These are phyloP conservation scores for Dryas drummondii DNA, from an alignment of 306 rosid genomes.

Conservation along the genomic window DNA sequence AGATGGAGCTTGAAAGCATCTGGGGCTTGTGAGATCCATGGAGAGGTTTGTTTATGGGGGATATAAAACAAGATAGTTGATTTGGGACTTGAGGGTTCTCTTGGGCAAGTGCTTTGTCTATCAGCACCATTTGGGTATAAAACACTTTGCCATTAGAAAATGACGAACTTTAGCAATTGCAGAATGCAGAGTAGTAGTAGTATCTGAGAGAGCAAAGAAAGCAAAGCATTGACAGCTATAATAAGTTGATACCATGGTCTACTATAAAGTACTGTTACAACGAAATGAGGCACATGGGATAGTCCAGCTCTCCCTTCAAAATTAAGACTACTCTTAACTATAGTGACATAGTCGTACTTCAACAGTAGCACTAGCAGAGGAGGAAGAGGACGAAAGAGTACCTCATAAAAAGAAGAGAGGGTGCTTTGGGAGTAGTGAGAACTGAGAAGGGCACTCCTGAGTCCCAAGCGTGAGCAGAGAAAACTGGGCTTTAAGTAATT, in stretches of 20 bases:
- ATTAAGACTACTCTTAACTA: constrained; percentile 14
- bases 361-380: constrained; percentile 22
- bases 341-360: constrained; percentile 23
- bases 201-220: constrained; percentile 25
- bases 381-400: constrained; percentile 37
- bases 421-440: constrained; percentile 19
- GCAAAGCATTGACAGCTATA: constrained; percentile 38
- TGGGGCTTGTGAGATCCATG: constrained; percentile 67
- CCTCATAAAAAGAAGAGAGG: constrained; percentile 33
- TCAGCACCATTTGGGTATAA: constrained; percentile 26
- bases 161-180: constrained; percentile 40
- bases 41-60: neutral
- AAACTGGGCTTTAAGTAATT: neutral
- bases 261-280: neutral
- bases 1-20: constrained; percentile 55
- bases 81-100: constrained; percentile 3
- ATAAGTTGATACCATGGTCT: constrained; percentile 15
- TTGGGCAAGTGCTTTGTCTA: neutral
- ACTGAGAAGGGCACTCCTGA: constrained; percentile 8
- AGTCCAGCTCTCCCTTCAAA: constrained; percentile 11
- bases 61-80: neutral
- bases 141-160: constrained; percentile 39
- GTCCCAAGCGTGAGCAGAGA: constrained; percentile 14
- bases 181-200: constrained; percentile 9
- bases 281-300: constrained; percentile 45